These are phyloP conservation scores for Coemansia sp. DNA, from an alignment of 192 early-diverging fungal genomes.

Conservation along the genomic window DNA sequence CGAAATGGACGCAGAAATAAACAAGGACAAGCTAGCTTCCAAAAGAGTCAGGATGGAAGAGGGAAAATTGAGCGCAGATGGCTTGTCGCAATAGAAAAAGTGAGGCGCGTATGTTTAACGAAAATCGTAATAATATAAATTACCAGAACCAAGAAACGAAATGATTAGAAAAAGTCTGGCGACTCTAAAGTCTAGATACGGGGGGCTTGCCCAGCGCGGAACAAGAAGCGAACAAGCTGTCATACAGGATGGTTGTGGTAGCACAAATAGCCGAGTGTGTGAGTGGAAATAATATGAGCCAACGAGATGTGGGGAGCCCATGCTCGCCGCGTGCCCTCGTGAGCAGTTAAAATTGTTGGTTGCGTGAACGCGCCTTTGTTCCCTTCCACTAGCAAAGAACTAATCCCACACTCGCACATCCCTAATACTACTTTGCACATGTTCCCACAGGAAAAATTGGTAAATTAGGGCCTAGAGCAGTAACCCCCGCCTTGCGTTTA, in stretches of 20 bases:
- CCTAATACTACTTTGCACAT: neutral
- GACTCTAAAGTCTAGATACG: neutral
- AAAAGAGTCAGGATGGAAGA: neutral
- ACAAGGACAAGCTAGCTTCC: conserved; percentile 5
- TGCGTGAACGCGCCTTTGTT: conserved; percentile 7
- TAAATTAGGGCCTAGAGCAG: neutral
- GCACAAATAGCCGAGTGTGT: conserved; percentile 2
- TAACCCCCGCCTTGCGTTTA: neutral
- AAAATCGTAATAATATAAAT: conserved; percentile 11
- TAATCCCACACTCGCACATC: neutral
- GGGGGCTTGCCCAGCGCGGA: neutral
- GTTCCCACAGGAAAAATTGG: neutral
- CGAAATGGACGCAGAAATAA: conserved; percentile 1
- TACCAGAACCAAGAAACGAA: conserved; percentile 9
- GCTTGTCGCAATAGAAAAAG: conserved; percentile 4
- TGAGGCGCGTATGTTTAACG: conserved; percentile 6
- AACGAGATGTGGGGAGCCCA: neutral
- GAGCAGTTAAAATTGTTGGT: neutral
- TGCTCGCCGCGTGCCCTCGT: neutral
- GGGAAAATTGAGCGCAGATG: conserved; percentile 4
- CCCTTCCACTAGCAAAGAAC: neutral
- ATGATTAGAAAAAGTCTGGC: neutral
- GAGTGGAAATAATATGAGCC: neutral
- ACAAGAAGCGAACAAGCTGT: neutral
- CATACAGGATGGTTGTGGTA: neutral